These are phyloP conservation scores for Apiospora saccharicola DNA, from an alignment of 2,329 filamentous ascomycete genomes.

Conservation along the genomic window DNA sequence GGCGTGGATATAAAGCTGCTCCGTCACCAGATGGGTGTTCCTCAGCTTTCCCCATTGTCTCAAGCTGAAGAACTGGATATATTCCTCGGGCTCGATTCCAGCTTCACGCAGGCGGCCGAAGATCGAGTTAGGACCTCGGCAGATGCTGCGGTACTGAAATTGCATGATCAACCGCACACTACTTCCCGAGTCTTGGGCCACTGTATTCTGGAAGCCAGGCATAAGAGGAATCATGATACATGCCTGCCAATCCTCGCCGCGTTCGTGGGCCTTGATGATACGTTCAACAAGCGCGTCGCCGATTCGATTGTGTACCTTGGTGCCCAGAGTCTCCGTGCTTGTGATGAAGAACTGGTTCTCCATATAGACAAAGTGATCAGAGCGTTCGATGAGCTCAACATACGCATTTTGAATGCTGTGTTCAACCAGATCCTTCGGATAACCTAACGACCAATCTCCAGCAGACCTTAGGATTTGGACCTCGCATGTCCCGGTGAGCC, in stretches of 20 bases:
- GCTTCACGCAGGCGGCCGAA: slow-evolving; percentile 82
- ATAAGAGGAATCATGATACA: slow-evolving; percentile 92
- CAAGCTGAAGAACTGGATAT: slow-evolving; percentile 93
- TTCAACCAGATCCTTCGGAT: slow-evolving; percentile 75
- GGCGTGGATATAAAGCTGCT: slow-evolving; percentile 97
- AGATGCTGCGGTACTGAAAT: slow-evolving; percentile 96
- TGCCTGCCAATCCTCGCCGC: slow-evolving; percentile 88
- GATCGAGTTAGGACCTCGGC: slow-evolving; percentile 88
- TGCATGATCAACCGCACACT: slow-evolving; percentile 96
- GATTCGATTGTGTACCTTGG: slow-evolving; percentile 89
- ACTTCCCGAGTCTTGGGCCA: slow-evolving; percentile 91
- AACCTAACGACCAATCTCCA: slow-evolving; percentile 89
- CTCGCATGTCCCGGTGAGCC: slow-evolving; percentile 92
- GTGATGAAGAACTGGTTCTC: slow-evolving; percentile 99
- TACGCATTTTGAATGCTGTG: slow-evolving; percentile 97
- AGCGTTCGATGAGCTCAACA: slow-evolving; percentile 91
- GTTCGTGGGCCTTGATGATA: slow-evolving; percentile 82
- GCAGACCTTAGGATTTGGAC: slow-evolving; percentile 95
- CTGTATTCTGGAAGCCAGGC: slow-evolving; percentile 98
- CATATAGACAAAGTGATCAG: slow-evolving; percentile 97
- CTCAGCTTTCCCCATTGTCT: slow-evolving; percentile 93
- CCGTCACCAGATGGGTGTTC: slow-evolving; percentile 84
- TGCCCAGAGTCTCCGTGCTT: slow-evolving; percentile 86
- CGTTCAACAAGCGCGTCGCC: slow-evolving; percentile 94
- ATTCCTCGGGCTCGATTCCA: slow-evolving; percentile 92